A percentile compares a stretch with the other conserved stretches of the same genome.
Conservation (phyloP, 2,329 filamentous ascomycete species). For the Aspergillus amoenus region DNA sequence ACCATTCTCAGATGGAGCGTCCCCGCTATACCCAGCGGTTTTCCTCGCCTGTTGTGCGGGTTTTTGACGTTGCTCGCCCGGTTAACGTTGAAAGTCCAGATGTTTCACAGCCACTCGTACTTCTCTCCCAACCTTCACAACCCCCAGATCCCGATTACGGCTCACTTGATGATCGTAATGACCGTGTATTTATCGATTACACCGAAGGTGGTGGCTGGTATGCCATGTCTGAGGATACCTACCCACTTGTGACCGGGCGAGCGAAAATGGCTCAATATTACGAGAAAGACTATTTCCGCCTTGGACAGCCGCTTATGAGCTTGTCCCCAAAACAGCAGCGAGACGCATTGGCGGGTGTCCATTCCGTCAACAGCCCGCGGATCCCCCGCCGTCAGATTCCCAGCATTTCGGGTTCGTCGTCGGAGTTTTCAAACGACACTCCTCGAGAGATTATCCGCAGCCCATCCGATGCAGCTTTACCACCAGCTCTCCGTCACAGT, state of each 20-base stretch:
- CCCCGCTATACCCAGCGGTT: conserved; percentile 69
- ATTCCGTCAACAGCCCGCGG: conserved; percentile 58
- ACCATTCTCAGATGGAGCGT: conserved; percentile 58
- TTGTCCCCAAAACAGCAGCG: conserved; percentile 51
- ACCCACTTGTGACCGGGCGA: conserved; percentile 78
- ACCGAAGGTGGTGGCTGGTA: conserved; percentile 90
- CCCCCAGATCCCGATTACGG: conserved; percentile 49
- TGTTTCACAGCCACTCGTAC: conserved; percentile 65
- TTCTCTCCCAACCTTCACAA: conserved; percentile 81
- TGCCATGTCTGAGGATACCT: conserved; percentile 81
- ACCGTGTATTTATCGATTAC: conserved; percentile 79
- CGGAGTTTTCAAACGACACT: conserved; percentile 38
- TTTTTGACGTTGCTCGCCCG: conserved; percentile 83
- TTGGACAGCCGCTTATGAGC: conserved; percentile 39
- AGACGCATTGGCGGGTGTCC: conserved; percentile 69
- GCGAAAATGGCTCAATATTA: conserved; percentile 60
- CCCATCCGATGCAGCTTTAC: conserved; percentile 38
- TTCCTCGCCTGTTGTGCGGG: conserved; percentile 74
- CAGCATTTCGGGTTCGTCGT: conserved; percentile 44
- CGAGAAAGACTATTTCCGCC: conserved; percentile 48
- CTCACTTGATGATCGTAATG: conserved; percentile 53
- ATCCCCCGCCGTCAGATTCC: conserved; percentile 39
- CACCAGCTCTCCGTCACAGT: conserved; percentile 42
- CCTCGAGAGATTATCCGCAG: conserved; percentile 36
- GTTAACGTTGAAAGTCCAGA: conserved; percentile 65